A percentile compares a stretch with the other conserved stretches of the same genome.
Conservation (phyloP, 192 early-diverging fungal genomes). For the Linnemannia schmuckeri region DNA sequence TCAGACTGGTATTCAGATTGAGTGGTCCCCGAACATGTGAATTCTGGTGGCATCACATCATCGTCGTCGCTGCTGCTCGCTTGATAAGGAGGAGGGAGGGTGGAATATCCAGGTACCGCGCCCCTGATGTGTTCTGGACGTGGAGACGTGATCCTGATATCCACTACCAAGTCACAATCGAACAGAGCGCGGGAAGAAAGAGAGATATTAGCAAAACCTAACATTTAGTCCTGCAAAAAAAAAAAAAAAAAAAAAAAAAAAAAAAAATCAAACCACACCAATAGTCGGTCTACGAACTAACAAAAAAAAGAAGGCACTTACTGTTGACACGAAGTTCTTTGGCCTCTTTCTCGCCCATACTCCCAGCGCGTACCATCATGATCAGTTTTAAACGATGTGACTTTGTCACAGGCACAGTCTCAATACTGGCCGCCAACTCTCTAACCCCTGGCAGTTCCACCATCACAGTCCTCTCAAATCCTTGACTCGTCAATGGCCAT, state of each 20-base stretch:
- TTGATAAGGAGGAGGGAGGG: slow-evolving; percentile 31
- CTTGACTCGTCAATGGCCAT: slow-evolving; percentile 31
- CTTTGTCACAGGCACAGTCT: slow-evolving; percentile 26
- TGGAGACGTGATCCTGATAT: slow-evolving; percentile 38
- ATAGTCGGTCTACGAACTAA: neutral
- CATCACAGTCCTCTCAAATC: slow-evolving; percentile 30
- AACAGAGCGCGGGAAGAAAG: neutral
- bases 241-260: too few relatives aligned
- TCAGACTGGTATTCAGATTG: neutral
- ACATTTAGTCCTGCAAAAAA: neutral
- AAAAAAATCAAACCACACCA: neutral
- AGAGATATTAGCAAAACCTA: neutral
- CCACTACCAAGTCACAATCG: slow-evolving; percentile 10
- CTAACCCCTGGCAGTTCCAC: slow-evolving; percentile 27
- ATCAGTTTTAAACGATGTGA: slow-evolving; percentile 39
- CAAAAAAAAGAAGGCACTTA: slow-evolving; percentile 17
- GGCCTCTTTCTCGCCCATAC: slow-evolving; percentile 15
- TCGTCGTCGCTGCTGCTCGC: slow-evolving; percentile 12
- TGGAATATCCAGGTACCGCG: neutral
- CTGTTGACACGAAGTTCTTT: slow-evolving; percentile 39
- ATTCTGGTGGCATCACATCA: neutral
- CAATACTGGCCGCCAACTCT: slow-evolving; percentile 21
- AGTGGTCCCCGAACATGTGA: neutral
- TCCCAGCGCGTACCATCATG: slow-evolving; percentile 36
- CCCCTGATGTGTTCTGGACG: slow-evolving; percentile 41